Conservation (phyloP, 2,329 filamentous ascomycete genomes). For the Talaromyces sp. region DNA sequence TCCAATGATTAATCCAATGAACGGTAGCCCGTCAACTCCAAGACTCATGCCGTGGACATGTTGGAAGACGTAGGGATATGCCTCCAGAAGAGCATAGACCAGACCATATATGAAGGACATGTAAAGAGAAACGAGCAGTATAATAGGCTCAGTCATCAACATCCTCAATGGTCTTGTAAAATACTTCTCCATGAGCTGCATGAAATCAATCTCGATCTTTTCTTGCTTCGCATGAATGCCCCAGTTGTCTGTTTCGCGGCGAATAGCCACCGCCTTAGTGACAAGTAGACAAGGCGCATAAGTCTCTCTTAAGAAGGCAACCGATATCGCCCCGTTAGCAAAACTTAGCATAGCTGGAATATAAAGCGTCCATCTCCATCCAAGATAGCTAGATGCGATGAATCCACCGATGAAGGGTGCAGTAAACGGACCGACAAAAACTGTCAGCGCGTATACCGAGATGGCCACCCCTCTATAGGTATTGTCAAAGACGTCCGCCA, state of each 20-base stretch:
- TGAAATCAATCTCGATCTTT: slow-evolving; percentile 52
- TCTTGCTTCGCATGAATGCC: slow-evolving; percentile 58
- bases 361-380: slow-evolving; percentile 56
- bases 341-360: slow-evolving; percentile 56
- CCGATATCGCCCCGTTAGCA: slow-evolving; percentile 34
- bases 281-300: slow-evolving; percentile 58
- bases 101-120: slow-evolving; percentile 37
- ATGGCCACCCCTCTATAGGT: slow-evolving; percentile 43
- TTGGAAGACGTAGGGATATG: slow-evolving; percentile 35
- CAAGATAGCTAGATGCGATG: slow-evolving; percentile 48
- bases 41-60: slow-evolving; percentile 30
- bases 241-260: slow-evolving; percentile 57
- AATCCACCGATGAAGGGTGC: slow-evolving; percentile 56
- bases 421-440: slow-evolving; percentile 50
- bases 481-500: slow-evolving; percentile 54
- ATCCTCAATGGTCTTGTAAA: slow-evolving; percentile 44
- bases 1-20: slow-evolving; percentile 34
- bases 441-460: slow-evolving; percentile 51
- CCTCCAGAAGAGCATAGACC: slow-evolving; percentile 30
- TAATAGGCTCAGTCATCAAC: slow-evolving; percentile 41
- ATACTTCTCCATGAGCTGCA: slow-evolving; percentile 49
- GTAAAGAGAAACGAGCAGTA: slow-evolving; percentile 36
- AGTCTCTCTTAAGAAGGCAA: slow-evolving; percentile 54
- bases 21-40: slow-evolving; percentile 32
- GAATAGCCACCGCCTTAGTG: slow-evolving; percentile 53